A percentile compares a stretch with the other conserved stretches of the same genome.
Conservation (phyloP, 116 monocot genomes). For the Phalaenopsis hybrid region DNA sequence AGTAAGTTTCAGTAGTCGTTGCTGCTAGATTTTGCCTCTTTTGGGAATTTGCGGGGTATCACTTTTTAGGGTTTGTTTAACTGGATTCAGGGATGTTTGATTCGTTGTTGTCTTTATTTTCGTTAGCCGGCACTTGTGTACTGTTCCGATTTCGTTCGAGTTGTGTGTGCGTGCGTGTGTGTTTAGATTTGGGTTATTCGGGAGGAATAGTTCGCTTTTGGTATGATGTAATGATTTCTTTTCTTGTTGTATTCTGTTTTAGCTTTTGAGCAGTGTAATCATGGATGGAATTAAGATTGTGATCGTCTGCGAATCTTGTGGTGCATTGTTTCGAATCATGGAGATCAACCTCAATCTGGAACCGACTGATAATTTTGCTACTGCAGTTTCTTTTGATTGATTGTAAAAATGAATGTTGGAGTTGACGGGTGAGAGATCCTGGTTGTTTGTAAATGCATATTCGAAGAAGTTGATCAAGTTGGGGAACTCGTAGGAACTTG, state of each 20-base stretch:
- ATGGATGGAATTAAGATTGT: too few species aligned
- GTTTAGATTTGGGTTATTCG: neutral
- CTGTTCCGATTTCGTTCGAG: too few species aligned
- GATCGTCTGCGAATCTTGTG: too few species aligned
- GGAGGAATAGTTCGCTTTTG: neutral
- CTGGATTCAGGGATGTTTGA: neutral
- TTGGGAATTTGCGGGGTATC: neutral
- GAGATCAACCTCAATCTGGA: neutral
- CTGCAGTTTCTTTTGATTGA: neutral
- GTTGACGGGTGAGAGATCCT: neutral
- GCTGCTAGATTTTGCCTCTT: neutral
- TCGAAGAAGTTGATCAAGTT: neutral
- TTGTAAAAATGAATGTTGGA: neutral
- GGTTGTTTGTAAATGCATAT: neutral
- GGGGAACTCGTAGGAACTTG: neutral
- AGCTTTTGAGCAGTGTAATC: neutral
- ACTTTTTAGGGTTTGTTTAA: neutral
- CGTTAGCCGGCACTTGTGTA: too few species aligned
- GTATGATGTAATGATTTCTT: neutral
- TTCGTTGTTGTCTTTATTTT: neutral
- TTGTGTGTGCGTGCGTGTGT: too few species aligned
- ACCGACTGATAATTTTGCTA: neutral
- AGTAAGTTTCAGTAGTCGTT: neutral
- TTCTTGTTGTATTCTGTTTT: neutral
- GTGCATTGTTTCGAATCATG: neutral